phyloP scores from a whole-genome alignment of 176 grass and related monocot genomes.

The Cenchrus fungigraminus region DNA sequence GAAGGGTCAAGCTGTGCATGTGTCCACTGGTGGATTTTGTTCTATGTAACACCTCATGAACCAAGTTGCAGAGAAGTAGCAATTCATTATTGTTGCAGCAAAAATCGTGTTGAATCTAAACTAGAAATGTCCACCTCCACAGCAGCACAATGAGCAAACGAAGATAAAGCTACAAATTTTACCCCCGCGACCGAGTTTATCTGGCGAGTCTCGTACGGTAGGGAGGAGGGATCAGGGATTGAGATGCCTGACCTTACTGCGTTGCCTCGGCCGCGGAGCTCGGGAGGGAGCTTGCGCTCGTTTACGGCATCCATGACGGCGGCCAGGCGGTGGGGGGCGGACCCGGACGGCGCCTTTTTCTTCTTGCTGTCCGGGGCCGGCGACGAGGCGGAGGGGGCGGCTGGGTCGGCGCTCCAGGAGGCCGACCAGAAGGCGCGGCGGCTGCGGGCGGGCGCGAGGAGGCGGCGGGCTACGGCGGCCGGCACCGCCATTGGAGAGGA shows the following conservation, averaged over 20 bases:
- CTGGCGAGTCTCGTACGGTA: neutral
- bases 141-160: neutral
- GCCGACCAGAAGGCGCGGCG: slow-evolving; percentile 45
- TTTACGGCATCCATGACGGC: slow-evolving; percentile 75
- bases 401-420: slow-evolving; percentile 39
- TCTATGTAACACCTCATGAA: neutral
- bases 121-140: neutral
- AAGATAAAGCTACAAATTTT: neutral
- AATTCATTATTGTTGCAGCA: neutral
- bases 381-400: slow-evolving; percentile 13
- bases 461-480: slow-evolving; percentile 35
- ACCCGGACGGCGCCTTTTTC: slow-evolving; percentile 51
- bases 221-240: neutral
- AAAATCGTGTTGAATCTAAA: neutral
- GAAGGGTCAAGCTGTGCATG: neutral
- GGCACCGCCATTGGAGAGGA: slow-evolving; percentile 40
- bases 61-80: neutral
- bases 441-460: slow-evolving; percentile 10
- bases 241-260: slow-evolving; percentile 55
- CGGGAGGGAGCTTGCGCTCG: slow-evolving; percentile 75
- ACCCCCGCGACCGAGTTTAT: neutral
- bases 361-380: slow-evolving; percentile 27
- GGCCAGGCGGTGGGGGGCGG: slow-evolving; percentile 49
- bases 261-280: slow-evolving; percentile 68
- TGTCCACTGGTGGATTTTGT: neutral